Percentiles rank a stretch among this genome's conserved stretches.
Conservation (phyloP, 306 rosid species). For the Carpinus fangiana region DNA sequence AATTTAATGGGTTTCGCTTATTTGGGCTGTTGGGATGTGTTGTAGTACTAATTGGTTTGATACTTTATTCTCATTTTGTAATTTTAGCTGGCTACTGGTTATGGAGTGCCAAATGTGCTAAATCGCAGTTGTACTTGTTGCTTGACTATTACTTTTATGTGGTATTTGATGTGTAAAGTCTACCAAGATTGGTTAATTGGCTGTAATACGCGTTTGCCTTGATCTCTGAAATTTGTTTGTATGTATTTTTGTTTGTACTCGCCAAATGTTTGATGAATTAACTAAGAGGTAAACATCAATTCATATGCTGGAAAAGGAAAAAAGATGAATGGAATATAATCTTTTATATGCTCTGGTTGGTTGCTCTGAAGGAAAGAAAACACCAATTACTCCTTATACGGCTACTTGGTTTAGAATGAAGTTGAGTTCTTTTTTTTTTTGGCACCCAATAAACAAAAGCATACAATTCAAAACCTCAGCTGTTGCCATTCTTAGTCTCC, state of each 20-base stretch:
- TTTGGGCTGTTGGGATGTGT: background rate
- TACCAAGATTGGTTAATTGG: background rate
- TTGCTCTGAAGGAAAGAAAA: background rate
- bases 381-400: background rate
- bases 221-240: background rate
- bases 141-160: background rate
- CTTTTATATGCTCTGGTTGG: background rate
- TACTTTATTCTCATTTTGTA: background rate
- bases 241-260: background rate
- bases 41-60: background rate
- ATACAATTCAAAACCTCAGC: background rate
- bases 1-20: background rate
- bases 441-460: background rate
- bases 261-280: conserved; percentile 19
- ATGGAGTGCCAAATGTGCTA: background rate
- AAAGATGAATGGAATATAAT: background rate
- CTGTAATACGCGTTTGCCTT: background rate
- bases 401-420: background rate
- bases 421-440: background rate
- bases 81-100: background rate
- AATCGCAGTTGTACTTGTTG: background rate
- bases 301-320: background rate
- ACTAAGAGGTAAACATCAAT: background rate
- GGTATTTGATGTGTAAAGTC: background rate
- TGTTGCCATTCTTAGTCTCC: background rate